Conservation (phyloP, 805 yeast species). For the Candida chauliodis region DNA sequence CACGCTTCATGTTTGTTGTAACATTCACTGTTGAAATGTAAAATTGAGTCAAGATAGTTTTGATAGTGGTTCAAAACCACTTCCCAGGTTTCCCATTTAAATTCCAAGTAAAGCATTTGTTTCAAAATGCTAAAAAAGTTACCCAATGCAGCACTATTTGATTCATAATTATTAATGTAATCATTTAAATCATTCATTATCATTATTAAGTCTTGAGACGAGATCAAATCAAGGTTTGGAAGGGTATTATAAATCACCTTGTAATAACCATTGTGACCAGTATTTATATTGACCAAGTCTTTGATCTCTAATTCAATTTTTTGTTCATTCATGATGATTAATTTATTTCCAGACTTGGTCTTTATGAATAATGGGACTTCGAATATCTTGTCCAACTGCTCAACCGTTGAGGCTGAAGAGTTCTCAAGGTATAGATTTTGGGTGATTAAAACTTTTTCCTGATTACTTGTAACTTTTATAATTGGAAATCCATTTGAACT, state of each 20-base stretch:
- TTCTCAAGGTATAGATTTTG: too few relatives aligned
- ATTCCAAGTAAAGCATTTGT: slow-evolving; percentile 20
- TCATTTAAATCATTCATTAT: slow-evolving; percentile 39
- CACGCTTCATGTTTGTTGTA: slow-evolving; percentile 18
- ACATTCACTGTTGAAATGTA: slow-evolving; percentile 24
- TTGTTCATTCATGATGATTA: slow-evolving; percentile 44
- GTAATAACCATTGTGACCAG: slow-evolving; percentile 45
- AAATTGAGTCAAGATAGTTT: slow-evolving; percentile 26
- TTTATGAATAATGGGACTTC: slow-evolving; percentile 57
- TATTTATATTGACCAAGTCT: slow-evolving; percentile 37
- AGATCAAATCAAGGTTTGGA: slow-evolving; percentile 18
- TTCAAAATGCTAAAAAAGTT: slow-evolving; percentile 31
- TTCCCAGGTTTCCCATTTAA: slow-evolving; percentile 31
- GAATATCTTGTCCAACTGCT: slow-evolving; percentile 58
- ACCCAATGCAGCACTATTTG: slow-evolving; percentile 20
- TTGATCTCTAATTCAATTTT: slow-evolving; percentile 25
- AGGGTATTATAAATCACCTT: slow-evolving; percentile 44
- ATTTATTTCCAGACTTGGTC: slow-evolving; percentile 18
- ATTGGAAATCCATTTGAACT: slow-evolving; percentile 59
- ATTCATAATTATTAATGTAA: slow-evolving; percentile 24
- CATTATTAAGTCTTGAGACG: slow-evolving; percentile 16
- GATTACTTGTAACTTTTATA: slow-evolving; percentile 17
- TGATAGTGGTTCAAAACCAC: slow-evolving; percentile 33
- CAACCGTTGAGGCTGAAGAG: too few relatives aligned
- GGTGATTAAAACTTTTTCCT: slow-evolving; percentile 19